Evolutionary conservation across 2,329 filamentous ascomycete genomes (phyloP).

Genomic region (Fusarium globosum): DNA sequence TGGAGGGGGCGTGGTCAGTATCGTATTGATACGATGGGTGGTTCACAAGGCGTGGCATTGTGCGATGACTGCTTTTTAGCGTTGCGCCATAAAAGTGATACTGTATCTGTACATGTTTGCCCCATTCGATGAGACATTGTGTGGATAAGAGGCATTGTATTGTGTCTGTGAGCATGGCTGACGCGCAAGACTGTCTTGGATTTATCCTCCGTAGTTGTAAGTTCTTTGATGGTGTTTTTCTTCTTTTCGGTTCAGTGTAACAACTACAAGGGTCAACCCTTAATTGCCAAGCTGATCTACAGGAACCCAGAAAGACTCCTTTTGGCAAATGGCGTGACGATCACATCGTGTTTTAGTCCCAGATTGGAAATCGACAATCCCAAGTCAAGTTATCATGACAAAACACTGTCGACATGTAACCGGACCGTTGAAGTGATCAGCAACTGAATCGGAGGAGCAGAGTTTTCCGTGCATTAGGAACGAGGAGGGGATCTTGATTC

Average conservation of each 20-base stretch:
- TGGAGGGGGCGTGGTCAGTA: constrained; percentile 18
- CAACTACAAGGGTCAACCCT: constrained; percentile 8
- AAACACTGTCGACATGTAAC: neutral
- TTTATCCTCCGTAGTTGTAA: constrained; percentile 18
- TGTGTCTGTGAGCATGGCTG: constrained; percentile 1
- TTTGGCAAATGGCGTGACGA: constrained; percentile 8
- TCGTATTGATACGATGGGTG: constrained; percentile 8
- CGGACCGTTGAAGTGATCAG: constrained; percentile 7
- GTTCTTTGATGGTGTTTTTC: constrained; percentile 2
- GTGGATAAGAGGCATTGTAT: neutral
- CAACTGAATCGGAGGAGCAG: neutral
- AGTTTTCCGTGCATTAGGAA: neutral
- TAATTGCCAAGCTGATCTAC: constrained; percentile 36
- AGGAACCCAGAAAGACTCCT: constrained; percentile 23
- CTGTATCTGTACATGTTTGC: neutral
- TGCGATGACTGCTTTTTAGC: constrained; percentile 6
- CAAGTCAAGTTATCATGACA: neutral
- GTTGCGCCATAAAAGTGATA: constrained; percentile 11
- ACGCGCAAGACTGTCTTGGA: constrained; percentile 17
- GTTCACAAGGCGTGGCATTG: constrained; percentile 9
- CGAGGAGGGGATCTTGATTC: constrained; percentile 10
- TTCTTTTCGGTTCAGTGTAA: constrained; percentile 10
- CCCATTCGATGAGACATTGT: constrained; percentile 10
- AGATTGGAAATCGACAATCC: neutral
- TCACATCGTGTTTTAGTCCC: neutral